Evolutionary conservation across 179 eudicot species (phyloP), one percentile per base, ranked within the genome.

Genomic region (Spergularia azorica): DNA sequence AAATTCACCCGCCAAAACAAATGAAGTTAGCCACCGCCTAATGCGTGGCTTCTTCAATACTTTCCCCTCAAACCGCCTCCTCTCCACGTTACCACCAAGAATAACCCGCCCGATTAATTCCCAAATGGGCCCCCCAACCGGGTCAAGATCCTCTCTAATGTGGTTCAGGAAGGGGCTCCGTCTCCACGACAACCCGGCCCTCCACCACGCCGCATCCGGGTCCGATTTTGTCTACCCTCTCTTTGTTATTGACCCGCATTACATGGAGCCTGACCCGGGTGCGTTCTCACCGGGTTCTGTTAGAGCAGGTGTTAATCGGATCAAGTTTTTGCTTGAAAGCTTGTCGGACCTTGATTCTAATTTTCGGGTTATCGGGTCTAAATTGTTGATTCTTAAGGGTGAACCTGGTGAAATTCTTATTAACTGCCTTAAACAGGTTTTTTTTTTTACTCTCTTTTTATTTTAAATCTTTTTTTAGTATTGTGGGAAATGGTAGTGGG

Each of bases 121-220:
- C 0, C 67, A 76, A 81, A 83, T 84, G 87, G 70, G 41, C 36
- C 39, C 65, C n/a, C 58, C n/a, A 64, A 32, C 63, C 63, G 56
- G 67, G 17, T 50, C 77, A 57, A 83, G 79, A 4, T 38, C 79
- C 16, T 89, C 98, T 1, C 76, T 94, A 7, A 78, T 90, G 66
- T 94, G 98, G 98, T 94, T 94, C 91, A 74, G 98, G 3, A 94
- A 92, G 69, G 97, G 98, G 20, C 89, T 94, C 70, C 92, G 98
- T 17, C 71, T 92, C 70, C 98, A 94, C 82, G 98, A 94, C 71
- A 94, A 94, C 84, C 98, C 98, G 67, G 96, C 98, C 0, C 87
- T 94, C 2, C 79, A 88, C 43, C 73, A 86, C 79, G 93, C 98
- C n/a, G 70, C 89, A 17, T 70, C 52, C 5, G 89, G 83, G 32